Percentiles rank a stretch among this genome's conserved stretches.
These are phyloP conservation scores for Botryotinia calthae DNA, from an alignment of 2,329 filamentous ascomycete species.

Conservation along the genomic window DNA sequence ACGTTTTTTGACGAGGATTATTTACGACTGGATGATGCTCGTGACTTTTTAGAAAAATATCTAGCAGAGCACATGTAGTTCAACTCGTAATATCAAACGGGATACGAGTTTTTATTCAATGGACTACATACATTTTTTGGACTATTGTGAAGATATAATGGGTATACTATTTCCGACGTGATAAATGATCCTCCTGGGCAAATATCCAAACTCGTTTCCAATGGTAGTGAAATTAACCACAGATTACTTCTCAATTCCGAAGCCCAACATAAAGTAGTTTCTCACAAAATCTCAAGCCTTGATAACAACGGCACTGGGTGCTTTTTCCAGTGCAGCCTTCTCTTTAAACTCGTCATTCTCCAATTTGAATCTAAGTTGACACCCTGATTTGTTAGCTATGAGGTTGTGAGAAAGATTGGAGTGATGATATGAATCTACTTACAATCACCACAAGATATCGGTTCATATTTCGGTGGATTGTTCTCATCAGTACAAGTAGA, in stretches of 20 bases:
- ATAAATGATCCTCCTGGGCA: not conserved
- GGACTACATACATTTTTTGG: not conserved
- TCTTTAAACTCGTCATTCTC: slow-evolving; percentile 34
- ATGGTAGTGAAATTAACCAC: too few relatives aligned
- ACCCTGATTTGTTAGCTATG: slow-evolving; percentile 26
- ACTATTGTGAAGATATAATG: not conserved
- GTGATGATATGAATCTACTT: slow-evolving; percentile 23
- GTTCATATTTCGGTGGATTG: slow-evolving; percentile 50
- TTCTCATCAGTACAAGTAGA: slow-evolving; percentile 47
- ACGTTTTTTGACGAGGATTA: not conserved
- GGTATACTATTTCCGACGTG: not conserved
- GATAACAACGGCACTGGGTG: slow-evolving; percentile 34
- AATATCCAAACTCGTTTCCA: not conserved
- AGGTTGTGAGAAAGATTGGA: not conserved
- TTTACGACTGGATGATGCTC: not conserved
- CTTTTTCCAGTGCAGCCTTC: slow-evolving; percentile 27
- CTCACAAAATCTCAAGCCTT: slow-evolving; percentile 22
- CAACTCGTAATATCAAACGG: not conserved
- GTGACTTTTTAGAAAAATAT: not conserved
- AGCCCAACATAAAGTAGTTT: not conserved
- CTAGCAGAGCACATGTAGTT: not conserved
- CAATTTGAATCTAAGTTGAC: slow-evolving; percentile 36
- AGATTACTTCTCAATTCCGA: not conserved
- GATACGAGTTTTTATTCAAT: not conserved
- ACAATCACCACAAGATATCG: slow-evolving; percentile 51